Percentiles rank a stretch among this genome's conserved stretches.
These are phyloP conservation scores for Marasmius sp. DNA, from an alignment of 1,284 basidiomycete species.

Conservation along the genomic window DNA sequence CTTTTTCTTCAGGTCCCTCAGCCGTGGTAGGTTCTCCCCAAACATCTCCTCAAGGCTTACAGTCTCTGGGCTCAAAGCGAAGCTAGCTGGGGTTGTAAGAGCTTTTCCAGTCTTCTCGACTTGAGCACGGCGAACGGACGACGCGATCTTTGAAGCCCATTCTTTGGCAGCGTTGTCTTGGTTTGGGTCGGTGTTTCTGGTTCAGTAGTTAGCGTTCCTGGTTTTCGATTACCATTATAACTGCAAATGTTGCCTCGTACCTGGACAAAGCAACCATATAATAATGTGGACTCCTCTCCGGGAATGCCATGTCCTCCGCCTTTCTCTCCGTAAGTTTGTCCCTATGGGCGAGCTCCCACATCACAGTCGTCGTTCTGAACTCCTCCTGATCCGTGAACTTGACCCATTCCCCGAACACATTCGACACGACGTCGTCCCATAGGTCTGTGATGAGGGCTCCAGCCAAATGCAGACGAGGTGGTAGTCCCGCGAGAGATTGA, in stretches of 20 bases:
- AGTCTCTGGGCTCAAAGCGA: not conserved
- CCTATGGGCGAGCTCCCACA: not conserved
- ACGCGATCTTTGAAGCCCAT: not conserved
- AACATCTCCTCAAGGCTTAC: conserved; percentile 24
- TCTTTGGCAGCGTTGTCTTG: not conserved
- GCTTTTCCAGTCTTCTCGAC: not conserved
- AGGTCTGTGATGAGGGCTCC: conserved; percentile 17
- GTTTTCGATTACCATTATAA: not conserved
- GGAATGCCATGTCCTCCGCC: conserved; percentile 6
- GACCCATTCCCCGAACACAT: conserved; percentile 11
- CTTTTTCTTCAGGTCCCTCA: conserved; percentile 30
- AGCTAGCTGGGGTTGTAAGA: not conserved
- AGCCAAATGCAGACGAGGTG: conserved; percentile 14
- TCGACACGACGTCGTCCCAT: conserved; percentile 11
- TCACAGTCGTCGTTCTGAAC: not conserved
- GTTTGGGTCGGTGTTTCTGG: not conserved
- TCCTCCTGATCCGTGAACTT: not conserved
- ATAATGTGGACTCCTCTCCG: conserved; percentile 12
- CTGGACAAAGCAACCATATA: not conserved
- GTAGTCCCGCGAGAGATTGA: conserved; percentile 12
- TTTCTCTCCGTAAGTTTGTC: conserved; percentile 9
- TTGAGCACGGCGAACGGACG: not conserved
- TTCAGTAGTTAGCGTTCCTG: too few relatives aligned
- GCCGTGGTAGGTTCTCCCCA: conserved; percentile 27
- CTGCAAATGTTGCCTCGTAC: not conserved